A percentile compares a stretch with the other conserved stretches of the same genome.
phyloP scores from a whole-genome alignment of 1,139 yeast species.

The Yamadazyma dendronema region DNA sequence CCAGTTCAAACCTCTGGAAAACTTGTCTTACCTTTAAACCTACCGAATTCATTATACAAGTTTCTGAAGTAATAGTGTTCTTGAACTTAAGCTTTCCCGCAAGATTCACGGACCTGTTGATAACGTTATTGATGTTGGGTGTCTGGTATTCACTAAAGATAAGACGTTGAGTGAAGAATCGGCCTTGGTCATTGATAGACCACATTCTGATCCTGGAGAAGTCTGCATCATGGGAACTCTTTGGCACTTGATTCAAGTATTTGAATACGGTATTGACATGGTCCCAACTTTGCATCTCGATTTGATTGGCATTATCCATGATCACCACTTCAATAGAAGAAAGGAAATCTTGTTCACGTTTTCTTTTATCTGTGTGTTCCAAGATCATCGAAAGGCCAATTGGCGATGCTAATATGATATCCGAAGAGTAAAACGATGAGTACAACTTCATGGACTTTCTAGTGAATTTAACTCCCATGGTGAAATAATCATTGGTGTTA shows the following conservation, averaged over 20 bases:
- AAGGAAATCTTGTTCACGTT: slow-evolving; percentile 67
- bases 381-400: slow-evolving; percentile 82
- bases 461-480: slow-evolving; percentile 85
- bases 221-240: slow-evolving; percentile 78
- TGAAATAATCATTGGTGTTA: slow-evolving; percentile 87
- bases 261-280: slow-evolving; percentile 73
- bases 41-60: slow-evolving; percentile 50
- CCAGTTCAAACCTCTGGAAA: slow-evolving; percentile 65
- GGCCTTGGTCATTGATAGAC: slow-evolving; percentile 85
- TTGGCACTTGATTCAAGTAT: slow-evolving; percentile 74
- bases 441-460: slow-evolving; percentile 82
- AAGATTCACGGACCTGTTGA: slow-evolving; percentile 58
- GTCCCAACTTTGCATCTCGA: slow-evolving; percentile 93
- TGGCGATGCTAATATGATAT: slow-evolving; percentile 87
- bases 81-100: slow-evolving; percentile 65
- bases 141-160: slow-evolving; percentile 72
- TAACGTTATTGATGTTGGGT: slow-evolving; percentile 74
- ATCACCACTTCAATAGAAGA: slow-evolving; percentile 83
- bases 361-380: slow-evolving; percentile 60
- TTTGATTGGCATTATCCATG: slow-evolving; percentile 80
- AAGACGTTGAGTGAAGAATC: slow-evolving; percentile 71
- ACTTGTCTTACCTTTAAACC: slow-evolving; percentile 66
- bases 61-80: slow-evolving; percentile 31
- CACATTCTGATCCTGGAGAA: slow-evolving; percentile 90
- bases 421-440: slow-evolving; percentile 82